phyloP scores from a whole-genome alignment of 2,329 filamentous ascomycete genomes.

The Diaporthe capsici region DNA sequence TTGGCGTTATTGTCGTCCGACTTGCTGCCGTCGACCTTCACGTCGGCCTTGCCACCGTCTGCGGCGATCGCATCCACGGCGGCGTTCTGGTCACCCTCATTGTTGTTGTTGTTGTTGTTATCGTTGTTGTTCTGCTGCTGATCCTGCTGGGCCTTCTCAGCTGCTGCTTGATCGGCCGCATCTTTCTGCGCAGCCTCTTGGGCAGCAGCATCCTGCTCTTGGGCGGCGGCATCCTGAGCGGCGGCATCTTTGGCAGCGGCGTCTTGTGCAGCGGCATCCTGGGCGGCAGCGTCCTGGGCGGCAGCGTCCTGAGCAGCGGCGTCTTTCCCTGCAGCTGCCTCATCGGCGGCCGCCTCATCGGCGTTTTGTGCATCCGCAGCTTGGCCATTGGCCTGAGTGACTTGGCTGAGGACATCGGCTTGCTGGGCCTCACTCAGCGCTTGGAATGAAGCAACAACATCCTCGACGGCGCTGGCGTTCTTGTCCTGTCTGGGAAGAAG shows the following conservation, averaged over 20 bases:
- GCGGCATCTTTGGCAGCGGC: neutral
- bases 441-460: conserved; percentile 12
- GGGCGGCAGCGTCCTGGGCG: neutral
- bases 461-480: neutral
- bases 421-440: neutral
- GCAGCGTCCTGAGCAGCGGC: neutral
- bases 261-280: neutral
- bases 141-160: neutral
- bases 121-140: neutral
- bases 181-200: neutral
- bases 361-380: neutral
- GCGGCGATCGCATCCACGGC: neutral
- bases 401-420: neutral
- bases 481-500: neutral
- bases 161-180: neutral
- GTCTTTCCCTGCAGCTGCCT: neutral
- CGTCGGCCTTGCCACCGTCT: neutral
- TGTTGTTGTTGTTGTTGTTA: neutral
- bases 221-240: neutral
- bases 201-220: neutral
- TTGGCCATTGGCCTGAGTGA: neutral
- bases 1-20: conserved; percentile 26
- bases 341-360: neutral
- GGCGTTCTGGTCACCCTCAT: conserved; percentile 11
- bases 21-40: conserved; percentile 13